Base-by-base conservation (phyloP, 352 stramenopile species). In the Saprolegnia parasitica region DNA sequence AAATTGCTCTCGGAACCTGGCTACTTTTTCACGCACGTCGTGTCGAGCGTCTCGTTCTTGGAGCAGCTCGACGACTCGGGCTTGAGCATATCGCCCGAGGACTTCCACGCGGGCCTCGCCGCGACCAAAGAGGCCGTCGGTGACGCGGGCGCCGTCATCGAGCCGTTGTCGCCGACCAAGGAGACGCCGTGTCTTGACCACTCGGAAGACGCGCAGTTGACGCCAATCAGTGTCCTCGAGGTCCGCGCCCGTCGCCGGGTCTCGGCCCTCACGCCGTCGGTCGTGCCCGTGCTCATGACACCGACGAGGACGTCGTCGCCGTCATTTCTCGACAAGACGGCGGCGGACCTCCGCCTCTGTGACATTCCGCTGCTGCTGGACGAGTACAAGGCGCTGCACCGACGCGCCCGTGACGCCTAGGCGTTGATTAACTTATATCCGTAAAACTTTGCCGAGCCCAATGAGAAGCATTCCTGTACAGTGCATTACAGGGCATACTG, bases 1-100 rank as follows among this genome's bases (percentile, higher is more conserved):
- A 81, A 88, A 32, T 67, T 98, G 11, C 77, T 96, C 23, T 96
- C 89, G 0, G 90, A 98, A 73, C 86, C 87, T 4, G 89, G 91
- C 0, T 98, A 98, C 58, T 96, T 96, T 62, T 93, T 98, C 70
- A 97, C 92, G 9, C 87, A 98, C 64, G 63, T 98, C 16, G 78
- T 91, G 37, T 93, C 84, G 11, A 90, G 81, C 46, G 75, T 95
- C 1, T 82, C 81, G 10, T 95, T 95, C 47, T 54, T 95, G 0
- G 86, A 95, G 45, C 78, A 91, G 29, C 77, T 93, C 21, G 80
- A 92, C 64, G 80, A 80, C 10, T 83, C 83, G 11, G 68, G 79
- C 18, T 75, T 95, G 8, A 92, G 82, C 0, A 95, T 95, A 50
- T 83, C 81, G 0, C 64, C 76, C 0, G 81, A 91, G 29, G 86